These are phyloP conservation scores for Thelonectria discophora DNA, from an alignment of 2,329 filamentous ascomycete genomes.

Conservation along the genomic window DNA sequence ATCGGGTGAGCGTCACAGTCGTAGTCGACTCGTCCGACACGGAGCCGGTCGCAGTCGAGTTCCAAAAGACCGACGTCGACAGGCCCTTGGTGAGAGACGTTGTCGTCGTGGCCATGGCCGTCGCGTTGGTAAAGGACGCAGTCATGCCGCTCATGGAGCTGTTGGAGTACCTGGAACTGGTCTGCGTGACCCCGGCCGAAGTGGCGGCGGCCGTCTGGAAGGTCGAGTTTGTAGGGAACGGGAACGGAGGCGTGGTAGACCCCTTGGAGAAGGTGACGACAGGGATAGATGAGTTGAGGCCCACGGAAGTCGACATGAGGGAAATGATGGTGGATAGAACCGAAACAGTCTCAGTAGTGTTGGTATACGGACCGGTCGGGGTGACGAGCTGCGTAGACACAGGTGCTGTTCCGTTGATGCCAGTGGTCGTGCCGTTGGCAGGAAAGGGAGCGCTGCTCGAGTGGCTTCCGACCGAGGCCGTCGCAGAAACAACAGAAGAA, in stretches of 20 bases:
- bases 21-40: neutral
- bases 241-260: constrained; percentile 23
- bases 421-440: constrained; percentile 4
- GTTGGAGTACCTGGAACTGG: neutral
- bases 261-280: constrained; percentile 24
- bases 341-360: constrained; percentile 8
- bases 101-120: neutral
- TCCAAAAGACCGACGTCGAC: neutral
- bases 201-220: neutral
- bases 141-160: neutral
- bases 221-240: constrained; percentile 28
- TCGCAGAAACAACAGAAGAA: constrained; percentile 16
- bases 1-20: neutral
- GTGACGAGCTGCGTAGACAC: neutral
- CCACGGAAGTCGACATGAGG: neutral
- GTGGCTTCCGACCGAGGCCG: neutral
- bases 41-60: neutral
- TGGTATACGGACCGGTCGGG: constrained; percentile 21
- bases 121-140: neutral
- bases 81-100: neutral
- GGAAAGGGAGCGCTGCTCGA: constrained; percentile 7
- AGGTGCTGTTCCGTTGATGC: neutral
- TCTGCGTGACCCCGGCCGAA: neutral
- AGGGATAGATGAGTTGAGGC: neutral
- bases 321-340: constrained; percentile 13